Evolutionary conservation across 2,329 filamentous ascomycete species (phyloP).

Genomic region (Pseudogymnoascus sp.): DNA sequence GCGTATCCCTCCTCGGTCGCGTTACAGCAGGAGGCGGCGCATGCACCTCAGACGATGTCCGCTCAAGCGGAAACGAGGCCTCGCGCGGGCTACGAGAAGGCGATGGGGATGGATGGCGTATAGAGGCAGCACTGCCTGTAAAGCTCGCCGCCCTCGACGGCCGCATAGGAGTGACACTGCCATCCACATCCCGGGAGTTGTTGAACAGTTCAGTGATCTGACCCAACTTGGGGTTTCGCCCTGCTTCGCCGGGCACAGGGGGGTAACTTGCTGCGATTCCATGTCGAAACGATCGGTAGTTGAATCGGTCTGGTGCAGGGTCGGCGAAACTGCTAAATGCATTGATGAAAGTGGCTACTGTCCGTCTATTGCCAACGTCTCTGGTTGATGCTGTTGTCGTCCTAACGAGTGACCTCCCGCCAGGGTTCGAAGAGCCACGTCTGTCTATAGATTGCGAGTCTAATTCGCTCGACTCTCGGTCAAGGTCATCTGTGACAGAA

Average conservation of each 20-base stretch:
- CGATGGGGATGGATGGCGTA: constrained; percentile 21
- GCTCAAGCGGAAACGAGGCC: constrained; percentile 18
- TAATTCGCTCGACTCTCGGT: constrained; percentile 8
- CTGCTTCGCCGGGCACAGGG: constrained; percentile 45
- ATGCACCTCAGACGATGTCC: constrained; percentile 14
- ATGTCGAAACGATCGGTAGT: constrained; percentile 39
- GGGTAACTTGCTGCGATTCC: constrained; percentile 45
- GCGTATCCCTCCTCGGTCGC: constrained; percentile 8
- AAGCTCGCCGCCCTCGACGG: constrained; percentile 36
- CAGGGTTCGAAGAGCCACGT: constrained; percentile 13
- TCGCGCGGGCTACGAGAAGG: constrained; percentile 15
- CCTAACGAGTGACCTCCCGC: not conserved
- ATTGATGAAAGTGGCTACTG: constrained; percentile 29
- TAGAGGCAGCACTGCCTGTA: constrained; percentile 28
- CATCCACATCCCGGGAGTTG: constrained; percentile 27
- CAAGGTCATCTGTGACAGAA: not conserved
- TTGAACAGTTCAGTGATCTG: constrained; percentile 37
- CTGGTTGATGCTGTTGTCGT: not conserved
- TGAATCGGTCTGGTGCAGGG: constrained; percentile 37
- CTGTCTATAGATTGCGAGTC: not conserved
- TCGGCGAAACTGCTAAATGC: constrained; percentile 17
- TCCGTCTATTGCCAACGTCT: constrained; percentile 31
- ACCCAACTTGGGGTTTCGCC: constrained; percentile 36
- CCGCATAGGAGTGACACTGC: constrained; percentile 25
- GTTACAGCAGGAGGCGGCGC: constrained; percentile 1